These are phyloP conservation scores for Apiotrichum veenhuisii DNA, from an alignment of 1,284 basidiomycete genomes.

Conservation along the genomic window DNA sequence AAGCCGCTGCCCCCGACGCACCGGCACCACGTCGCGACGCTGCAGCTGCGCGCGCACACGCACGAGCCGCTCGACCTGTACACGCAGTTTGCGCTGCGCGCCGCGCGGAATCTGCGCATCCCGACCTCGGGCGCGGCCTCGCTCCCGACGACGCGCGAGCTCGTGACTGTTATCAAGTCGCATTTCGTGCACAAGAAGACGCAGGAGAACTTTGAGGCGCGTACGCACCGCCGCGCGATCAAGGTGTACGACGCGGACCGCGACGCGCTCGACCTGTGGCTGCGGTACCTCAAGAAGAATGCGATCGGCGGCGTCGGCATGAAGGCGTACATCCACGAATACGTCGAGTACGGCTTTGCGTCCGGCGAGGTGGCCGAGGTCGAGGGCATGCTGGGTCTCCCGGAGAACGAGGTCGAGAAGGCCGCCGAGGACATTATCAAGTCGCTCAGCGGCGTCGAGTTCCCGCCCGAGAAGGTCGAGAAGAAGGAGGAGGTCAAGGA, in stretches of 20 bases:
- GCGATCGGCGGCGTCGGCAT: constrained; percentile 81
- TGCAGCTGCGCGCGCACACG: constrained; percentile 79
- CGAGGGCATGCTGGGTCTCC: constrained; percentile 12
- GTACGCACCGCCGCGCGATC: constrained; percentile 76
- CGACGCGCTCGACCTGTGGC: constrained; percentile 74
- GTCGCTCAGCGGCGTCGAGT: constrained; percentile 22
- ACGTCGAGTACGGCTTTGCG: constrained; percentile 65
- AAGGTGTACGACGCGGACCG: constrained; percentile 86
- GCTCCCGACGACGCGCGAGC: constrained; percentile 70
- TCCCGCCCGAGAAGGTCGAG: constrained; percentile 2
- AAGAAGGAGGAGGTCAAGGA: constrained; percentile 4
- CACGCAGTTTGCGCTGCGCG: constrained; percentile 77
- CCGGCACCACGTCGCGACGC: constrained; percentile 70
- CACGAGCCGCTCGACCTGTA: constrained; percentile 68
- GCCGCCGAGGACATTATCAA: constrained; percentile 27
- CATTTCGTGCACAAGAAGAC: constrained; percentile 93
- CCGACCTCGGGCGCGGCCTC: constrained; percentile 66
- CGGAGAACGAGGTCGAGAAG: constrained; percentile 18
- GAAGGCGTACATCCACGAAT: constrained; percentile 72
- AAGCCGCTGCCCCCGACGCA: constrained; percentile 53
- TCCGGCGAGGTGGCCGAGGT: constrained; percentile 50
- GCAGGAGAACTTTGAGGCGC: constrained; percentile 92
- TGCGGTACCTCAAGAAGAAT: constrained; percentile 74
- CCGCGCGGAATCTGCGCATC: constrained; percentile 77
- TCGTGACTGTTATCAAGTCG: constrained; percentile 82